A percentile compares a stretch with the other conserved stretches of the same genome.
Conservation (phyloP, 257 asterid genomes). For the Ilex asprella region DNA sequence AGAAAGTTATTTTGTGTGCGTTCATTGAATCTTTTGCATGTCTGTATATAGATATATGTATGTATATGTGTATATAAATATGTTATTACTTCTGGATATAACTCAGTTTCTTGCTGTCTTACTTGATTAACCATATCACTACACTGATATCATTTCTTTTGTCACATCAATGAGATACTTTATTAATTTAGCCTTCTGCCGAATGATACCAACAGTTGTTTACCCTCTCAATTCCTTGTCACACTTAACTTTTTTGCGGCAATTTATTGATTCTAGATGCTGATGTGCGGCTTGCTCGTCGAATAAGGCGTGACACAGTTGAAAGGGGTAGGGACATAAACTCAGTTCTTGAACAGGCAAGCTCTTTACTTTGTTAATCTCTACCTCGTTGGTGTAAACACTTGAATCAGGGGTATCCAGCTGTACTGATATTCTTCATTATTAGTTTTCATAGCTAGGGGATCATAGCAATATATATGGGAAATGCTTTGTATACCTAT, state of each 20-base stretch:
- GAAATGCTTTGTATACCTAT: too few relatives aligned
- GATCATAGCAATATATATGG: too few relatives aligned
- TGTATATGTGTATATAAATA: too few relatives aligned
- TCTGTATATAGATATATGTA: too few relatives aligned
- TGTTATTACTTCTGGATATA: too few relatives aligned
- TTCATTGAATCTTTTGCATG: too few relatives aligned
- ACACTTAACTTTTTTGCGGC: slow-evolving; percentile 7
- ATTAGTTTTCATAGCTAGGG: neutral
- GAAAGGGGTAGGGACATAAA: slow-evolving; percentile 94
- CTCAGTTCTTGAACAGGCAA: slow-evolving; percentile 94
- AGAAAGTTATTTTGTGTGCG: too few relatives aligned
- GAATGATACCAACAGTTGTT: neutral
- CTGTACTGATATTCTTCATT: slow-evolving; percentile 2
- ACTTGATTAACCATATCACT: too few relatives aligned
- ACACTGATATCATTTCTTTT: too few relatives aligned
- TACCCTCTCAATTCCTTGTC: neutral
- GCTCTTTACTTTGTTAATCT: slow-evolving; percentile 16
- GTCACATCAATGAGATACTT: too few relatives aligned
- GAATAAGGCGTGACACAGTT: slow-evolving; percentile 95
- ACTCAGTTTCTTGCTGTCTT: too few relatives aligned
- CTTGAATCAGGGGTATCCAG: neutral
- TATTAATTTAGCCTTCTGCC: neutral
- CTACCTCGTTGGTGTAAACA: neutral
- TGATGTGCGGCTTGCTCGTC: slow-evolving; percentile 99
- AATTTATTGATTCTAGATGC: slow-evolving; percentile 49